Percentiles rank a stretch among this genome's conserved stretches.
These are phyloP conservation scores for Fusarium sp. DNA, from an alignment of 2,329 filamentous ascomycete genomes.

Conservation along the genomic window DNA sequence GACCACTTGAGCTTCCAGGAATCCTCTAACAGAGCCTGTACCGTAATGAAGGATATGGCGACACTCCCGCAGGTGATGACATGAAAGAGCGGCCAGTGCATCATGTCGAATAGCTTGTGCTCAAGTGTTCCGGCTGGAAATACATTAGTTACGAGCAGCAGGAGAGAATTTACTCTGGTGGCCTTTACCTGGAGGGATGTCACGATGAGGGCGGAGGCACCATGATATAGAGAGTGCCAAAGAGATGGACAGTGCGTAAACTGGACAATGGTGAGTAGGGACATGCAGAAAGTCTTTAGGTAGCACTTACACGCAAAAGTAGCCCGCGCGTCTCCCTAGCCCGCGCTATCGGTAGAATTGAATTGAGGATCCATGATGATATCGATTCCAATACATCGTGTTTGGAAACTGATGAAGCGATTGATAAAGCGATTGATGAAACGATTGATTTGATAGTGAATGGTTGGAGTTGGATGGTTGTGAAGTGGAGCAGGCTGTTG, in stretches of 20 bases:
- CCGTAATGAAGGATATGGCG: neutral
- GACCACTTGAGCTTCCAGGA: neutral
- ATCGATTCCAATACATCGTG: neutral
- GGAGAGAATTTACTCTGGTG: neutral
- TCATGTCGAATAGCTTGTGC: neutral
- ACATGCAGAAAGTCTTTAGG: neutral
- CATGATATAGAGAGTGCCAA: neutral
- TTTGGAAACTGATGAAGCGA: neutral
- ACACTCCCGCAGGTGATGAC: neutral
- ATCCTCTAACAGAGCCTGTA: neutral
- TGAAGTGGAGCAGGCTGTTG: neutral
- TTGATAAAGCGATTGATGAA: neutral
- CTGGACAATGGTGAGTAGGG: neutral
- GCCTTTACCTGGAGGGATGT: neutral
- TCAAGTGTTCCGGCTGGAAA: neutral
- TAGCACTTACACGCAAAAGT: neutral
- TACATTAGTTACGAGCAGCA: neutral
- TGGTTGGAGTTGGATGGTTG: neutral
- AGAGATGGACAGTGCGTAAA: neutral
- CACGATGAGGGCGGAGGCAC: neutral
- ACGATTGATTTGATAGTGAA: neutral
- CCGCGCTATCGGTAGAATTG: neutral
- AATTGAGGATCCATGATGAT: neutral
- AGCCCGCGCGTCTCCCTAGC: neutral
- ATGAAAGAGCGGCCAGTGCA: neutral